A percentile compares a stretch with the other conserved stretches of the same genome.
These are phyloP conservation scores for Candida odintsovae DNA, from an alignment of 805 yeast genomes.

Conservation along the genomic window DNA sequence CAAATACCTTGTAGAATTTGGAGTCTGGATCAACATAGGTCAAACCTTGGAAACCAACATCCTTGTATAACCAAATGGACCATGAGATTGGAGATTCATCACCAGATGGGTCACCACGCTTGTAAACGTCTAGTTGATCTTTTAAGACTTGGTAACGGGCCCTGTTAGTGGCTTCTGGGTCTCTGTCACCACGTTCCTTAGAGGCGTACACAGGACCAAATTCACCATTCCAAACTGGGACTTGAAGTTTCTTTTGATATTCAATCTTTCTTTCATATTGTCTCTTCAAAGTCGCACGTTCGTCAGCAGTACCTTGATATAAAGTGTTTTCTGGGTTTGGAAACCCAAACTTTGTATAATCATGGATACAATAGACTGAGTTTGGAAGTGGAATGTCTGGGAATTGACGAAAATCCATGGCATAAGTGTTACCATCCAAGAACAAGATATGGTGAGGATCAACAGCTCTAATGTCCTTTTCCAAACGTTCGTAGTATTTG, in stretches of 20 bases:
- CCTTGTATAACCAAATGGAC: conserved; percentile 51
- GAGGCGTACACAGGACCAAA: conserved; percentile 48
- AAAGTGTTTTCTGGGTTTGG: conserved; percentile 30
- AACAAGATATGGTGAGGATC: conserved; percentile 45
- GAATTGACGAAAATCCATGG: conserved; percentile 45
- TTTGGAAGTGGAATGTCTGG: conserved; percentile 35
- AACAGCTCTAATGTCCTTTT: conserved; percentile 34
- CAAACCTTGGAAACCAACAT: conserved; percentile 46
- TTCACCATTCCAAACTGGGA: conserved; percentile 51
- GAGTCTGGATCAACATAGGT: conserved; percentile 42
- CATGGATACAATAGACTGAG: conserved; percentile 45
- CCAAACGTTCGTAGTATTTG: conserved; percentile 33
- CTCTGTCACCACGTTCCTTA: conserved; percentile 34
- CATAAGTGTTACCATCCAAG: conserved; percentile 46
- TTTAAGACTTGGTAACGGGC: conserved; percentile 37
- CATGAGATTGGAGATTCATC: conserved; percentile 39
- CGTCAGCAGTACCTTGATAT: conserved; percentile 32
- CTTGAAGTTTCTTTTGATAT: conserved; percentile 32
- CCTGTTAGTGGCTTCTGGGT: conserved; percentile 32
- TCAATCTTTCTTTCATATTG: conserved; percentile 40
- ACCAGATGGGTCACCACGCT: conserved; percentile 42
- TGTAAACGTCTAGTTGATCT: conserved; percentile 41
- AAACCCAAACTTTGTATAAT: conserved; percentile 40
- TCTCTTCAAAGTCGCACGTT: conserved; percentile 29
- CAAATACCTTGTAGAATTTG: conserved; percentile 36